phyloP scores from a whole-genome alignment of 257 asterid genomes.

The Fraxinus cuspidata region DNA sequence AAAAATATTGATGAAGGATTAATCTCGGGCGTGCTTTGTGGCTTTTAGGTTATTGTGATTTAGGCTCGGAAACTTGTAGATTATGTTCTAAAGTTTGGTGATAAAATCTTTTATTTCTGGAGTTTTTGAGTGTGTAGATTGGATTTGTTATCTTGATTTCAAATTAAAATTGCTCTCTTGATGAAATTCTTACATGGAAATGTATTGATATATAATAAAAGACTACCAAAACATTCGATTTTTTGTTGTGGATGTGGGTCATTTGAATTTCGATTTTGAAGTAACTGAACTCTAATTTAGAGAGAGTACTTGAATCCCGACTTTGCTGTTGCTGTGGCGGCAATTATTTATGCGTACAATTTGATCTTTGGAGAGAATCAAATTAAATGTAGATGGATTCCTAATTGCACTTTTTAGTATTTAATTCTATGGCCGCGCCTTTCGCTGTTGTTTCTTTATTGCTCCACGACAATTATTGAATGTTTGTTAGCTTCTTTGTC shows the following conservation, averaged over 20 bases:
- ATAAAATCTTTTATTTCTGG: background rate
- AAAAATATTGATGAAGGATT: background rate
- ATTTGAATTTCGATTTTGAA: background rate
- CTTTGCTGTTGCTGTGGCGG: background rate
- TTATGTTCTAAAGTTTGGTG: background rate
- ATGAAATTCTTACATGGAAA: background rate
- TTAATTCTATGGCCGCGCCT: background rate
- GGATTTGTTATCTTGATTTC: background rate
- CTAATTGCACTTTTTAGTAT: background rate
- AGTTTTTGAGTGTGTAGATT: background rate
- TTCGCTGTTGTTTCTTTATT: no score
- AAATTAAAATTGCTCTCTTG: background rate
- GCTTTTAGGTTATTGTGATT: background rate
- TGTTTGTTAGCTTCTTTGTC: background rate
- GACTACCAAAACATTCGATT: background rate
- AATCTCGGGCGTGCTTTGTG: background rate
- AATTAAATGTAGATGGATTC: background rate
- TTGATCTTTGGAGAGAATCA: background rate
- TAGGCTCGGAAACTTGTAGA: background rate
- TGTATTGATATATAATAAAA: background rate
- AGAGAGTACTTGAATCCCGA: background rate
- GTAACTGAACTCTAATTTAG: background rate
- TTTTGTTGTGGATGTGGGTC: background rate
- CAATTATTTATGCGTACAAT: background rate
- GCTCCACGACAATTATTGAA: background rate